phyloP scores from a whole-genome alignment of 2,329 filamentous ascomycete species.

The Ophiocordyceps camponoti-floridani region DNA sequence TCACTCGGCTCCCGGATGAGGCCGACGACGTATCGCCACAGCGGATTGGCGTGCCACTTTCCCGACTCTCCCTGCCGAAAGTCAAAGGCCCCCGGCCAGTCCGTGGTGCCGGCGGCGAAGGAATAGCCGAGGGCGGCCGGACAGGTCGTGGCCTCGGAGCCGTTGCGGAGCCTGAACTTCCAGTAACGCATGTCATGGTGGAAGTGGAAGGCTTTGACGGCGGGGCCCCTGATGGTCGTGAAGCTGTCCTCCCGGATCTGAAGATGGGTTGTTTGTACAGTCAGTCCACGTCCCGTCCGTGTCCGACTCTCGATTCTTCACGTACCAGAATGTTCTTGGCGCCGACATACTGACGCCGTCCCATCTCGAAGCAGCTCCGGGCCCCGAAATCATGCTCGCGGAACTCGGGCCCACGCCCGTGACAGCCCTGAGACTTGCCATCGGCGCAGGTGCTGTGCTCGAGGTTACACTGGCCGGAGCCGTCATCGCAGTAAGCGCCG shows the following conservation, averaged over 20 bases:
- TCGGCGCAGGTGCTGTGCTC: constrained; percentile 71
- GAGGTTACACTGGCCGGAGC: constrained; percentile 53
- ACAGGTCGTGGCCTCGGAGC: constrained; percentile 54
- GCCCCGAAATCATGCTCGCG: constrained; percentile 50
- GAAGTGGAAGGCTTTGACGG: constrained; percentile 68
- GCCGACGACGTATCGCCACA: constrained; percentile 63
- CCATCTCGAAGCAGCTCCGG: constrained; percentile 60
- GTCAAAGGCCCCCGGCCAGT: constrained; percentile 81
- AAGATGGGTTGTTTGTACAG: not conserved
- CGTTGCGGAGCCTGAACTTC: constrained; percentile 56
- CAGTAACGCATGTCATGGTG: constrained; percentile 70
- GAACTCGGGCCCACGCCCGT: constrained; percentile 56
- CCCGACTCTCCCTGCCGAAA: constrained; percentile 72
- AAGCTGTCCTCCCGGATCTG: not conserved
- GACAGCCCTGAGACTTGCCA: constrained; percentile 51
- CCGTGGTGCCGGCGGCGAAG: constrained; percentile 83
- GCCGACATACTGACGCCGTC: constrained; percentile 48
- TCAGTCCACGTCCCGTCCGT: not conserved
- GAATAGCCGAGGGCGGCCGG: constrained; percentile 79
- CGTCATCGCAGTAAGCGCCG: constrained; percentile 81
- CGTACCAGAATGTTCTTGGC: constrained; percentile 26
- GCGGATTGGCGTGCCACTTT: constrained; percentile 42
- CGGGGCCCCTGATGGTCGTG: constrained; percentile 39
- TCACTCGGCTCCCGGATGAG: constrained; percentile 52
- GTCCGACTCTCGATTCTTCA: constrained; percentile 4